Base-by-base conservation (phyloP, 148 eudicot species). In the Simmondsia chinensis region DNA sequence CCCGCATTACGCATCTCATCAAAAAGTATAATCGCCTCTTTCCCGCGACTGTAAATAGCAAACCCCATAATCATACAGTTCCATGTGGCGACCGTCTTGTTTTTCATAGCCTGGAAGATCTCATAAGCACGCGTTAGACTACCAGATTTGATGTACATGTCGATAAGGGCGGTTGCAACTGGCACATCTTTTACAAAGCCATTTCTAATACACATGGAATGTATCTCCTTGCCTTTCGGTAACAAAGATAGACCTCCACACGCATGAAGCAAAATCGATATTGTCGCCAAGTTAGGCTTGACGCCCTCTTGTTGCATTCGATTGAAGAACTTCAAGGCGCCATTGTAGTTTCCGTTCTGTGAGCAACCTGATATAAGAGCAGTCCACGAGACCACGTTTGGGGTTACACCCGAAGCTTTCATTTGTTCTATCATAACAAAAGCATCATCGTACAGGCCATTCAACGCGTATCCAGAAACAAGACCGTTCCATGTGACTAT, bases 21-120 rank as follows among this genome's bases (percentile, higher is more conserved):
- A 33, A 80, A 80, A 30, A 72, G 69, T 20, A 34, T 36, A 24
- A 69, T 63, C 5, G 69, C 76, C 39, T 75, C 69, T 21, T 56
- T 46, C 9, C 76, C 82, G 6, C 14, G 64, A 56, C 72, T 52
- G 59, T 72, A 58, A 21, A 48, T 53, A 20, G 87, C 70, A 25
- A 63, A 72, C 40, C 79, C 79, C 66, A 57, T 64, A 47, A 80
- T 80, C 82, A 80, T 75, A 56, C 73, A 72, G 57, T 80, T 80
- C 76, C 76, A 75, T 31, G 74, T 59, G 29, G 73, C 69, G 32
- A 75, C 42, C 2, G 68, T 66, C 47, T 57, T 75, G 55, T 50
- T 46, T 9, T 33, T 50, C 52, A 46, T 55, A 20, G 43, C 48
- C 10, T 26, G 29, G 33, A 75, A 75, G 38, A 80, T 57, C 38